Evolutionary conservation across 768 basidiomycete genomes (phyloP).

Genomic region (Trametes cinnabarina): DNA sequence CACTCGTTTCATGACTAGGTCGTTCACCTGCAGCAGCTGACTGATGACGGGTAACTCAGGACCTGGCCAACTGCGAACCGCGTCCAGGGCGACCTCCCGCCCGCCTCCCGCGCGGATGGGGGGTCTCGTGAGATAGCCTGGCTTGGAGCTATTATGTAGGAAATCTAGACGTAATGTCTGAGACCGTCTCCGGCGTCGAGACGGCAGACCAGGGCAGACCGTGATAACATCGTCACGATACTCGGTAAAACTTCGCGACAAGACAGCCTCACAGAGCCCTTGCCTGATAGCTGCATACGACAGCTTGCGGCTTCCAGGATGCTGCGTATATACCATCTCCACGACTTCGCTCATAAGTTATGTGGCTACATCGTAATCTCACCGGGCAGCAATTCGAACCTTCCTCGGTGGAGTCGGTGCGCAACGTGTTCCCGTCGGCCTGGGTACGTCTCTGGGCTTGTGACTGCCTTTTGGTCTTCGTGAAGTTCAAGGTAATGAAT

Average conservation of each 20-base stretch:
- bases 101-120: background rate
- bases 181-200: background rate
- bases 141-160: background rate
- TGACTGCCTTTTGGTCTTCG: background rate
- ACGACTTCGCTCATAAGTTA: background rate
- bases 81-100: too few species aligned
- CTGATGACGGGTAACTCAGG: too few species aligned
- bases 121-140: background rate
- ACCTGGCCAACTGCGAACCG: too few species aligned
- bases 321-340: background rate
- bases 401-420: conserved; percentile 4
- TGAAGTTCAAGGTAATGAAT: background rate
- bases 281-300: background rate
- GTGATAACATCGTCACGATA: background rate
- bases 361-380: too few species aligned
- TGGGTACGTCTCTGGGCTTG: background rate
- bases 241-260: conserved; percentile 1
- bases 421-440: conserved; percentile 3
- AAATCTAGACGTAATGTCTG: background rate
- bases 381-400: background rate
- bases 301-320: conserved; percentile 1
- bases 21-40: background rate
- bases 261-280: background rate
- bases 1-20: background rate
- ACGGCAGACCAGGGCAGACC: background rate